Base-by-base conservation (phyloP, 2,329 filamentous ascomycete genomes). In the Beauveria australis region DNA sequence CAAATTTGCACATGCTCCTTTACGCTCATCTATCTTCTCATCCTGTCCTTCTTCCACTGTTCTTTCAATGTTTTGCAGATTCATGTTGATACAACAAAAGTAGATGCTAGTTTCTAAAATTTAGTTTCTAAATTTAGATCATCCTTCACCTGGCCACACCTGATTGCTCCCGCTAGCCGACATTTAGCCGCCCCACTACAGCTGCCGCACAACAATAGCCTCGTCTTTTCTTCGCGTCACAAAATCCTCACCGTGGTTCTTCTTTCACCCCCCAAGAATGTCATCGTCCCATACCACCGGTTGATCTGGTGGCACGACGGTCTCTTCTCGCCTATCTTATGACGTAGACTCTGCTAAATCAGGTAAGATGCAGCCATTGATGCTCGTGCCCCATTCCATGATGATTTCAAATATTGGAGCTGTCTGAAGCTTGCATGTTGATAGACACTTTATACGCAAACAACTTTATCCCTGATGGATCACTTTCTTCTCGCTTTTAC, bases 371-470 rank as follows among this genome's bases (percentile, higher is more conserved):
- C 24, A 24, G 53, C 47, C 24, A 6, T 30, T 33, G 3, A 49
- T 24, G 1, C 28, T 14, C 6, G 16, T 16, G 5, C 53, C 37
- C 43, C 49, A 63, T 69, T 71, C 64, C 59, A 65, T 81, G 79
- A 81, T 80, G 78, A 76, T 67, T 66, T 69, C 65, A 69, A 71
- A 78, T 88, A 89, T 89, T 90, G 87, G 87, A 90, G 87, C 87
- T 89, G 86, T 90, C 87, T 85, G 76, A 81, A 75, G 19, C 82
- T 78, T 73, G 72, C 71, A 75, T 87, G 85, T 79, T 81, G 86
- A 89, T 78, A 79, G 77, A 71, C 71, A 69, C 74, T 75, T 79
- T 71, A 81, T 86, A 86, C 83, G 83, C 81, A 77, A 81, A 75
- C 73, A 65, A 61, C 59, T 70, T 72, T 70, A 70, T 68, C 71